These are phyloP conservation scores for Rauvolfia tetraphylla DNA, from an alignment of 257 asterid species.

Conservation along the genomic window DNA sequence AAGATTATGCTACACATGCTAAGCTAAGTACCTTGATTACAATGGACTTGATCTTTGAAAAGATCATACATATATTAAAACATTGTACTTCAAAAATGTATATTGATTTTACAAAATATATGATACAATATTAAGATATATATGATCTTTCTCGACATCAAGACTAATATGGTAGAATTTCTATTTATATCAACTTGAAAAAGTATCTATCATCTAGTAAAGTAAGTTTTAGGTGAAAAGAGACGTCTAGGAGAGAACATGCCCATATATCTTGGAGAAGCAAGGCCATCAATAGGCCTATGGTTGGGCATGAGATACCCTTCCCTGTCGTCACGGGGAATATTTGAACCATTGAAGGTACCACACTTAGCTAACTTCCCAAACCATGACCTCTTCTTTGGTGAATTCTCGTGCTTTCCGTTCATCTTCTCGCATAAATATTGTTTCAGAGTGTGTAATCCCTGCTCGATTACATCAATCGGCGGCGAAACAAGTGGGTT, in stretches of 20 bases:
- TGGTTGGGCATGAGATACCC: conserved; percentile 19
- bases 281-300: conserved; percentile 40
- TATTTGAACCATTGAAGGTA: conserved; percentile 51
- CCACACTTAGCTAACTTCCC: conserved; percentile 68
- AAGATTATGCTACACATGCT: too few relatives aligned
- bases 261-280: conserved; percentile 62
- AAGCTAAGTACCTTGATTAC: too few relatives aligned
- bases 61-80: too few relatives aligned
- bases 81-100: too few relatives aligned
- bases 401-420: conserved; percentile 30
- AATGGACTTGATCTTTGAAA: too few relatives aligned
- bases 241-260: conserved; percentile 67
- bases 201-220: conserved; percentile 33
- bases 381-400: conserved; percentile 67
- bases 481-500: conserved; percentile 78
- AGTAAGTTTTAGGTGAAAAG: conserved; percentile 57
- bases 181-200: too few relatives aligned
- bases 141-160: too few relatives aligned
- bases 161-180: too few relatives aligned
- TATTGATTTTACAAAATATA: too few relatives aligned
- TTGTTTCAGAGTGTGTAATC: conserved; percentile 46
- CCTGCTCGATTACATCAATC: conserved; percentile 55
- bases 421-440: conserved; percentile 66
- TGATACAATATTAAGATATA: too few relatives aligned
- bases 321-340: conserved; percentile 33